Percentiles rank a stretch among this genome's conserved stretches.
These are phyloP conservation scores for Larix kaempferi DNA, from an alignment of 75 land plant genomes.

Conservation along the genomic window DNA sequence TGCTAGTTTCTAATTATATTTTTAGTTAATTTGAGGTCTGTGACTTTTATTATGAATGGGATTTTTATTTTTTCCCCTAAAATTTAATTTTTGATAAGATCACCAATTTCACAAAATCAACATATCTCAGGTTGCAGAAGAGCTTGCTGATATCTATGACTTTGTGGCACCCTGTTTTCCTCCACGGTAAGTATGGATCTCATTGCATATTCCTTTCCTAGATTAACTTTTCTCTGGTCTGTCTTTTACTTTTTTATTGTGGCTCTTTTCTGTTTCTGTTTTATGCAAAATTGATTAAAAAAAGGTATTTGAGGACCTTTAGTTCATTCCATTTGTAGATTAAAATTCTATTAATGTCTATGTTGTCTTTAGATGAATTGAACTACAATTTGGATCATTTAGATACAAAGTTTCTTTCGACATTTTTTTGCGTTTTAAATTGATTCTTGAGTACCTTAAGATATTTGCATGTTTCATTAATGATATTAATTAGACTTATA, in stretches of 20 bases:
- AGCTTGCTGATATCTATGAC: constrained; percentile 94
- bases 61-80: background rate
- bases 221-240: background rate
- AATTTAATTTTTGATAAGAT: background rate
- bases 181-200: constrained; percentile 60
- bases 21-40: background rate
- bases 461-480: no score
- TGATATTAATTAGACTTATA: no score
- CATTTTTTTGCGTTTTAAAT: no score
- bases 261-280: background rate
- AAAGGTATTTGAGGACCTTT: no score
- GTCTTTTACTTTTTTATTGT: background rate
- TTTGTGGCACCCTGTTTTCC: constrained; percentile 99
- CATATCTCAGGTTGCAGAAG: constrained; percentile 72
- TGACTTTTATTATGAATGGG: constrained; percentile 1
- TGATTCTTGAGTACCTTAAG: no score
- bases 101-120: background rate
- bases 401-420: no score
- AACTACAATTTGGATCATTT: no score
- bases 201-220: background rate
- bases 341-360: no score
- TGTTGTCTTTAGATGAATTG: no score
- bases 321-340: no score
- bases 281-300: no score
- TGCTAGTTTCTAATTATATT: no score